These are phyloP conservation scores for Sclerotinia trifoliorum DNA, from an alignment of 2,329 filamentous ascomycete species.

Conservation along the genomic window DNA sequence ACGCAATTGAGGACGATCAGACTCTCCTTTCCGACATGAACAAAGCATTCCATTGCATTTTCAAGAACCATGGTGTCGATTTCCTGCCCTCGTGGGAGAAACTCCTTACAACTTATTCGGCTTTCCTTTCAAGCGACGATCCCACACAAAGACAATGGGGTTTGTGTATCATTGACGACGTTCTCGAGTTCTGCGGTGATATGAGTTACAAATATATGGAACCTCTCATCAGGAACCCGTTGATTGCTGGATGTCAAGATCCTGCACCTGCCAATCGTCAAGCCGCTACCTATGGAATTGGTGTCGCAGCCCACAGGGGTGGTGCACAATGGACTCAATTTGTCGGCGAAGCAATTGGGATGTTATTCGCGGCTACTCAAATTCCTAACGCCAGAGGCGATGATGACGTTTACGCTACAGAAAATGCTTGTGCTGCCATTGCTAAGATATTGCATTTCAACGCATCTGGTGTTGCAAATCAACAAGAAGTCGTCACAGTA, in stretches of 20 bases:
- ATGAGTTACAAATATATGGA: constrained; percentile 84
- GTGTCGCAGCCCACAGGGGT: constrained; percentile 90
- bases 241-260: constrained; percentile 84
- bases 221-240: constrained; percentile 75
- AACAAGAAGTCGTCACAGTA: constrained; percentile 72
- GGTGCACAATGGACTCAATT: constrained; percentile 87
- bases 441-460: constrained; percentile 97
- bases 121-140: constrained; percentile 77
- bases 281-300: constrained; percentile 92
- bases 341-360: constrained; percentile 73
- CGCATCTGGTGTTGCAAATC: constrained; percentile 69
- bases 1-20: constrained; percentile 96
- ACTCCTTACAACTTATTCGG: constrained; percentile 79
- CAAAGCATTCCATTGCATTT: constrained; percentile 98
- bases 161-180: constrained; percentile 98
- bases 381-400: constrained; percentile 80
- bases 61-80: constrained; percentile 85
- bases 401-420: constrained; percentile 94
- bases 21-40: constrained; percentile 98
- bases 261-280: constrained; percentile 87
- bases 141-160: constrained; percentile 96
- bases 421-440: constrained; percentile 94
- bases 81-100: constrained; percentile 90
- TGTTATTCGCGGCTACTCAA: constrained; percentile 80
- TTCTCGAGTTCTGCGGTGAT: constrained; percentile 91